Conservation (phyloP, 2,329 filamentous ascomycete genomes). For the Fusarium nurragi region DNA sequence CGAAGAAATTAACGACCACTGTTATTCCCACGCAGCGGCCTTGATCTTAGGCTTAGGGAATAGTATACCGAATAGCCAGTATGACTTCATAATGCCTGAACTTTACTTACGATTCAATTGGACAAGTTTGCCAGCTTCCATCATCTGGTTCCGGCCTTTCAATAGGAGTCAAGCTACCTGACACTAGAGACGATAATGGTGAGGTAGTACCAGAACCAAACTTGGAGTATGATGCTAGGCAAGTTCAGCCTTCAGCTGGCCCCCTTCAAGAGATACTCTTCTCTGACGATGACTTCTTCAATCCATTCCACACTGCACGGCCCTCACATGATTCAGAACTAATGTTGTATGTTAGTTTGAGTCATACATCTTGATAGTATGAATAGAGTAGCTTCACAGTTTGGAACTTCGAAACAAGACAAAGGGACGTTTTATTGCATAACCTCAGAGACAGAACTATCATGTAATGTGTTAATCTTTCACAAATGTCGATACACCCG, state of each 20-base stretch:
- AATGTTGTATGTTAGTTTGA: too few relatives aligned
- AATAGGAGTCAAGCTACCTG: neutral
- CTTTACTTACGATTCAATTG: too few relatives aligned
- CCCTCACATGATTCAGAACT: too few relatives aligned
- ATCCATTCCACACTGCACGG: too few relatives aligned
- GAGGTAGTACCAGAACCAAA: neutral
- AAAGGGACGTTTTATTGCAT: slow-evolving; percentile 23
- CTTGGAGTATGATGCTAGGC: neutral
- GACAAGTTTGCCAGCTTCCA: too few relatives aligned
- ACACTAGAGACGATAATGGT: neutral
- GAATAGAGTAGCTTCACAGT: neutral
- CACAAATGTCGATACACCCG: slow-evolving; percentile 4
- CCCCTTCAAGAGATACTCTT: neutral
- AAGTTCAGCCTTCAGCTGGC: neutral
- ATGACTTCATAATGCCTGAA: too few relatives aligned
- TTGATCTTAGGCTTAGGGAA: too few relatives aligned
- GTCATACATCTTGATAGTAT: too few relatives aligned
- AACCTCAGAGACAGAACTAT: slow-evolving; percentile 16
- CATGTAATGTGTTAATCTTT: slow-evolving; percentile 23
- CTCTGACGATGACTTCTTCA: neutral
- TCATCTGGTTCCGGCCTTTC: too few relatives aligned
- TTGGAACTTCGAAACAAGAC: neutral
- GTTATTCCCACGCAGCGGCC: too few relatives aligned
- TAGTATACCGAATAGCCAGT: too few relatives aligned
- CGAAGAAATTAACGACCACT: too few relatives aligned